A percentile compares a stretch with the other conserved stretches of the same genome.
Conservation (phyloP, 2,329 filamentous ascomycete genomes). For the Neophaeococcomyces mojaviensis region DNA sequence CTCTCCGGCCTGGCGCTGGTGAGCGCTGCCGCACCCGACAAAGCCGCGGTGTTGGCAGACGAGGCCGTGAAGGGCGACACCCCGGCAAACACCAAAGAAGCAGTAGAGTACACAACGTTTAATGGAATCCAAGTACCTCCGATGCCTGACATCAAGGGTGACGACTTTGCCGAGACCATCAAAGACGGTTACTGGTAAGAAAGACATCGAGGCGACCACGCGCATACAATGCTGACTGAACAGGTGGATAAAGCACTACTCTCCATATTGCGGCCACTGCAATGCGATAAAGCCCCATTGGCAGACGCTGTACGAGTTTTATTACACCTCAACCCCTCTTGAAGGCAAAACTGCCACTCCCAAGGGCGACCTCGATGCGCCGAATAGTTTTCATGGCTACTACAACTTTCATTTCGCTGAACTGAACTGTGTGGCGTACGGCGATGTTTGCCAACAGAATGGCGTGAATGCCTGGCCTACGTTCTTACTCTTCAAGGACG, state of each 20-base stretch:
- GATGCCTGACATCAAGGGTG: conserved; percentile 41
- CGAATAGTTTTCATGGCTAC: conserved; percentile 67
- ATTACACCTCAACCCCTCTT: conserved; percentile 71
- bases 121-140: conserved; percentile 47
- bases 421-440: conserved; percentile 78
- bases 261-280: conserved; percentile 61
- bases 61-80: conserved; percentile 17
- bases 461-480: conserved; percentile 66
- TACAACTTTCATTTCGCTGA: conserved; percentile 86
- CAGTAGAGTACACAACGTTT: conserved; percentile 36
- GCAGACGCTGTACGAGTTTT: conserved; percentile 93
- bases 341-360: conserved; percentile 40
- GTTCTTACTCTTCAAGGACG: conserved; percentile 73
- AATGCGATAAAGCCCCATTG: conserved; percentile 70
- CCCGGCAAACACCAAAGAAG: conserved; percentile 24
- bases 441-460: conserved; percentile 65
- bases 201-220: not conserved
- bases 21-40: conserved; percentile 8
- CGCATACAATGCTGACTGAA: conserved; percentile 15
- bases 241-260: conserved; percentile 48
- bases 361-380: conserved; percentile 41
- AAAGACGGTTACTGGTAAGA: conserved; percentile 46
- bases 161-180: conserved; percentile 41
- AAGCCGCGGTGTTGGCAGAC: conserved; percentile 11
- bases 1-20: conserved; percentile 12